These are phyloP conservation scores for Candida sojae DNA, from an alignment of 1,139 yeast species.

Conservation along the genomic window DNA sequence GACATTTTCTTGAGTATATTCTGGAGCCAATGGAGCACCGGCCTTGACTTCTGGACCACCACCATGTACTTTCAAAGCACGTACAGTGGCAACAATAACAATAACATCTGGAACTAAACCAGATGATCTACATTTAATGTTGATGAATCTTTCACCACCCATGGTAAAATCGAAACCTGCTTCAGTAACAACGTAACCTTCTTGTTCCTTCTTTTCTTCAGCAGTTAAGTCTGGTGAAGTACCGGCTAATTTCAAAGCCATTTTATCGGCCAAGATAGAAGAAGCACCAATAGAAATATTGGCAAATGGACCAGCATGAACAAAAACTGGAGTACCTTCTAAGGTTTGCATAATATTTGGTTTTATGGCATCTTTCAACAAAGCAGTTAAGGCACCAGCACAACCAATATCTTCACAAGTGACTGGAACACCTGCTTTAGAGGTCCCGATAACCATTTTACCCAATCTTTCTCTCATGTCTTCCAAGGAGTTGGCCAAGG, in stretches of 20 bases:
- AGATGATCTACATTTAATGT: slow-evolving; percentile 93
- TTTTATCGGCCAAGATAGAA: slow-evolving; percentile 91
- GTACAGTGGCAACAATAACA: slow-evolving; percentile 94
- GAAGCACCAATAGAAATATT: slow-evolving; percentile 97
- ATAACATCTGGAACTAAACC: slow-evolving; percentile 91
- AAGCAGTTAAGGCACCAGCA: slow-evolving; percentile 96
- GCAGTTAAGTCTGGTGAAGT: slow-evolving; percentile 50
- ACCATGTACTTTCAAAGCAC: slow-evolving; percentile 97
- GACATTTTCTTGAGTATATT: slow-evolving; percentile 81
- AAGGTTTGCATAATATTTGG: slow-evolving; percentile 98
- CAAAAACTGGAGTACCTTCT: slow-evolving; percentile 97
- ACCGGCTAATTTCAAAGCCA: slow-evolving; percentile 93
- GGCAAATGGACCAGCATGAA: slow-evolving; percentile 99
- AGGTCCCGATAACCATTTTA: slow-evolving; percentile 84
- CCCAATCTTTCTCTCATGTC: slow-evolving; percentile 94
- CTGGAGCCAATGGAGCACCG: slow-evolving; percentile 87
- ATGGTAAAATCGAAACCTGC: slow-evolving; percentile 99
- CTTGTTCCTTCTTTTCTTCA: slow-evolving; percentile 57
- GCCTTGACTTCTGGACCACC: slow-evolving; percentile 99
- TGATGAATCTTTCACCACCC: slow-evolving; percentile 98
- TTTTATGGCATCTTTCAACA: slow-evolving; percentile 94
- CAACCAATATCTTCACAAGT: slow-evolving; percentile 97
- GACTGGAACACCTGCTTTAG: slow-evolving; percentile 80
- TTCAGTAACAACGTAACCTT: slow-evolving; percentile 94
- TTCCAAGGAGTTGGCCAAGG: slow-evolving; percentile 76